These are phyloP conservation scores for Candida nitratophila DNA, from an alignment of 805 yeast genomes.

Conservation along the genomic window DNA sequence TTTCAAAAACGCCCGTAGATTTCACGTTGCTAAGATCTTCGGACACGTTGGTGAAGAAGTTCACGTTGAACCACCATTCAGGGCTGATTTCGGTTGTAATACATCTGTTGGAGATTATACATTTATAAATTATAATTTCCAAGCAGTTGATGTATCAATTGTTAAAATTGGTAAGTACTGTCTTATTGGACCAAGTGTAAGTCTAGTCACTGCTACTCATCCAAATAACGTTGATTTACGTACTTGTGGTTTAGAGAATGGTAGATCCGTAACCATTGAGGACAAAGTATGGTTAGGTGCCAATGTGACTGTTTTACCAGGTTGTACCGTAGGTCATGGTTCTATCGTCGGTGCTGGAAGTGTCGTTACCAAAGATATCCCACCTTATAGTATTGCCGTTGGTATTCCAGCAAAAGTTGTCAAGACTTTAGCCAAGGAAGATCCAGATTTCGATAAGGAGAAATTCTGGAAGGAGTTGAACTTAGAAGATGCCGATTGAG, in stretches of 20 bases:
- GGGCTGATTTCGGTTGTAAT: conserved; percentile 64
- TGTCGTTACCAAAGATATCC: conserved; percentile 53
- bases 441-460: conserved; percentile 1
- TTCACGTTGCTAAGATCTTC: conserved; percentile 32
- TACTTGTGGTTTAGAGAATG: conserved; percentile 41
- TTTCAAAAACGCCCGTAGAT: conserved; percentile 30
- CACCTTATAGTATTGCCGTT: conserved; percentile 47
- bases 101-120: conserved; percentile 47
- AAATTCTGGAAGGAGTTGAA: not conserved
- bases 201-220: conserved; percentile 58
- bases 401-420: conserved; percentile 41
- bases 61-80: conserved; percentile 52
- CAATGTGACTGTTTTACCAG: conserved; percentile 48
- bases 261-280: conserved; percentile 52
- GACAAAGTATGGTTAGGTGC: conserved; percentile 67
- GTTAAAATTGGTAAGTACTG: conserved; percentile 56
- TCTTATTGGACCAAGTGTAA: conserved; percentile 56
- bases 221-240: conserved; percentile 45
- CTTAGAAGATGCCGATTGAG: not conserved
- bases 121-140: conserved; percentile 52
- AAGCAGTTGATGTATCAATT: conserved; percentile 52
- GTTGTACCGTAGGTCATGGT: conserved; percentile 58
- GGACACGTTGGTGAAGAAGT: conserved; percentile 38
- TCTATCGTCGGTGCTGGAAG: conserved; percentile 63
- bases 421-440: not conserved